These are phyloP conservation scores for Aspergillus avenaceus DNA, from an alignment of 495 filamentous ascomycete species.

Conservation along the genomic window DNA sequence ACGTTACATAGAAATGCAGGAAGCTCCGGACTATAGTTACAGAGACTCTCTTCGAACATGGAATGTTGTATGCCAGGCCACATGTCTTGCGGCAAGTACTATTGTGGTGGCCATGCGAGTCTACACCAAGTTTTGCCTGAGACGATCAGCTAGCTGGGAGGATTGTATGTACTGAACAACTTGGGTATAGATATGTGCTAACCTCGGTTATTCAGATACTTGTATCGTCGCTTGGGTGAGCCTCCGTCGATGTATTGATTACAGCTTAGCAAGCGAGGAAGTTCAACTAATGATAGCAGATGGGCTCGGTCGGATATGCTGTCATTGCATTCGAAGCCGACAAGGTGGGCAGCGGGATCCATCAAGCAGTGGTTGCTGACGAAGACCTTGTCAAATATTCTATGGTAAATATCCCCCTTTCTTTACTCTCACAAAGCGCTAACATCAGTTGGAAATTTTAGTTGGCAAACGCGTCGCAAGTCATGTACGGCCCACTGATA, in stretches of 20 bases:
- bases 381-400: slow-evolving; percentile 9
- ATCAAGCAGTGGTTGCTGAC: slow-evolving; percentile 7
- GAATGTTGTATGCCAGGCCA: slow-evolving; percentile 18
- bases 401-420: slow-evolving; percentile 5
- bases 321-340: slow-evolving; percentile 14
- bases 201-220: slow-evolving; percentile 3
- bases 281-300: slow-evolving; percentile 3
- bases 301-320: slow-evolving; percentile 17
- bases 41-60: slow-evolving; percentile 6
- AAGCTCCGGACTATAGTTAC: no score
- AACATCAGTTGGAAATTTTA: slow-evolving; percentile 5
- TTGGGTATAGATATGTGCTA: not conserved
- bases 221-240: slow-evolving; percentile 22
- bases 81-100: slow-evolving; percentile 21
- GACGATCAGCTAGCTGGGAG: slow-evolving; percentile 23
- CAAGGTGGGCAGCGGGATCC: slow-evolving; percentile 20
- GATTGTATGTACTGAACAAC: slow-evolving; percentile 22
- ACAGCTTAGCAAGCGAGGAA: not conserved
- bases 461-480: slow-evolving; percentile 32
- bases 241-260: not conserved
- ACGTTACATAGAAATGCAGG: no score
- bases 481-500: slow-evolving; percentile 34
- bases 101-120: slow-evolving; percentile 22
- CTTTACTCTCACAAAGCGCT: no score
- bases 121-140: slow-evolving; percentile 22